These are phyloP conservation scores for Henningerozyma blattae DNA, from an alignment of 805 yeast species.

Conservation along the genomic window DNA sequence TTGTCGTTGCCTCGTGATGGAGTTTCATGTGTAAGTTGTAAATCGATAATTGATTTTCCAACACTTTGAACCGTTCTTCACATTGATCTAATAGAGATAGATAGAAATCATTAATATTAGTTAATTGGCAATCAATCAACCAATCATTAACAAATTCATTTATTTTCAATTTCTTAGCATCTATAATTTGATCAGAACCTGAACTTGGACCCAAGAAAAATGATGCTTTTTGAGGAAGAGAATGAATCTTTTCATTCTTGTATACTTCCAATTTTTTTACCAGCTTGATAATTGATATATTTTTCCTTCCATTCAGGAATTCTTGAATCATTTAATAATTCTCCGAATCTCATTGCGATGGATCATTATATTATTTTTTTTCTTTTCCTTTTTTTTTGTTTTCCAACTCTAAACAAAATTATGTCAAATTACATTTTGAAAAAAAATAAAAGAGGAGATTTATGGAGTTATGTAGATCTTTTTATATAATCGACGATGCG, in stretches of 20 bases:
- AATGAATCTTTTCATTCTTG: constrained; percentile 2
- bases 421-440: too few species aligned
- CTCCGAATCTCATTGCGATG: constrained; percentile 47
- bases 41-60: constrained; percentile 15
- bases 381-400: too few species aligned
- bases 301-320: constrained; percentile 85
- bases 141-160: constrained; percentile 22
- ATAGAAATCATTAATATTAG: constrained; percentile 24
- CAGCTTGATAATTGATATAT: constrained; percentile 57
- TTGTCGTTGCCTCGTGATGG: too few species aligned
- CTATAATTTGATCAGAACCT: too few species aligned
- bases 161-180: too few species aligned
- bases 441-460: too few species aligned
- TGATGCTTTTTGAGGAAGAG: too few species aligned
- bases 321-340: constrained; percentile 44
- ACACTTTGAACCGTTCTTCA: constrained; percentile 11
- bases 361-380: neutral
- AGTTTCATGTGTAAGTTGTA: constrained; percentile 6
- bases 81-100: constrained; percentile 20
- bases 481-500: too few species aligned
- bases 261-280: constrained; percentile 28
- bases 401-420: too few species aligned
- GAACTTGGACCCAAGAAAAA: too few species aligned
- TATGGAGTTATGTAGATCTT: too few species aligned
- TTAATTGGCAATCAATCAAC: constrained; percentile 20